Percentiles rank a stretch among this genome's conserved stretches.
Conservation (phyloP, 176 grass and related monocot species). For the Avena insularis region DNA sequence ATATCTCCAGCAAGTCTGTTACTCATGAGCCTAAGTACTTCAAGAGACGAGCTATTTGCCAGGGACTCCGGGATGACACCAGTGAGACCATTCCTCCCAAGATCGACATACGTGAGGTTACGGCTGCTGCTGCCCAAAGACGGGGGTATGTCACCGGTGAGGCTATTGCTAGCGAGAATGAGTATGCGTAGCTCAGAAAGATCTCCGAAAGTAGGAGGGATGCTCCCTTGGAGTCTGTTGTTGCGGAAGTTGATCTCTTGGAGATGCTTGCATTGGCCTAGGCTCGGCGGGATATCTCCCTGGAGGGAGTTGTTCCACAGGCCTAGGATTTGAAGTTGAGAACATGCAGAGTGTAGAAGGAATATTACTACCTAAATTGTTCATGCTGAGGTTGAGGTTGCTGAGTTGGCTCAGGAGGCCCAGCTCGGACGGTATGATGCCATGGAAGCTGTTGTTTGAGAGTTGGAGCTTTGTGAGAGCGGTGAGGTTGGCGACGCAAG, state of each 20-base stretch:
- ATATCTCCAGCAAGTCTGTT: slow-evolving; percentile 50
- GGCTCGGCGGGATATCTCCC: slow-evolving; percentile 43
- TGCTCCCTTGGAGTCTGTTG: slow-evolving; percentile 55
- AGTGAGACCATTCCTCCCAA: slow-evolving; percentile 38
- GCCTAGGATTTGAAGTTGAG: slow-evolving; percentile 36
- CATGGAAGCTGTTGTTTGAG: slow-evolving; percentile 47
- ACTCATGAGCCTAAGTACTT: slow-evolving; percentile 15
- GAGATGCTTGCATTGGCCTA: slow-evolving; percentile 40
- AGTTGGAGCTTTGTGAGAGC: slow-evolving; percentile 46
- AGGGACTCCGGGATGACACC: slow-evolving; percentile 51
- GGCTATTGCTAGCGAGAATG: slow-evolving; percentile 19
- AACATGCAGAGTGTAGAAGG: slow-evolving; percentile 46
- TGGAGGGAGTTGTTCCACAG: slow-evolving; percentile 46
- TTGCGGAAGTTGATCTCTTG: slow-evolving; percentile 41
- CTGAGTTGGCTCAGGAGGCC: slow-evolving; percentile 42
- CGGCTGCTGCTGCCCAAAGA: slow-evolving; percentile 29
- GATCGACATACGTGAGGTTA: slow-evolving; percentile 27
- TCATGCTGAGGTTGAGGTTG: slow-evolving; percentile 64
- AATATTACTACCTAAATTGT: slow-evolving; percentile 50
- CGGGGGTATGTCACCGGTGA: slow-evolving; percentile 25
- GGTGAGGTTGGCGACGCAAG: slow-evolving; percentile 48
- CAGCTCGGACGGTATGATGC: slow-evolving; percentile 47
- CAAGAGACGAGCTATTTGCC: slow-evolving; percentile 34
- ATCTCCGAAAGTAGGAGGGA: slow-evolving; percentile 49
- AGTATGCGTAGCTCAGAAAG: slow-evolving; percentile 43